Conservation (phyloP, 2,329 filamentous ascomycete genomes). For the Fusarium liriodendri region DNA sequence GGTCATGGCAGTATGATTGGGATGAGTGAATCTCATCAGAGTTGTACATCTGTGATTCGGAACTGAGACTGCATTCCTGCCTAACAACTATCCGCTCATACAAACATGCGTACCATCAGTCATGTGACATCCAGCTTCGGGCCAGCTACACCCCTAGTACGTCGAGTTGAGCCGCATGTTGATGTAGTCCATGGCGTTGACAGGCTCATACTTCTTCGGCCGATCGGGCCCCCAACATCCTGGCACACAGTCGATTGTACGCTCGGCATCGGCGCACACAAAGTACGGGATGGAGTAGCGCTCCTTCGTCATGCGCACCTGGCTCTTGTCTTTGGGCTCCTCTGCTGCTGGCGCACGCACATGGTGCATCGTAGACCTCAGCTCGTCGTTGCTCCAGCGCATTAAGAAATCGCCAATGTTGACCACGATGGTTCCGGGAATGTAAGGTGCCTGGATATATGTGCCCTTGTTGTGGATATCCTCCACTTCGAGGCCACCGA, state of each 20-base stretch:
- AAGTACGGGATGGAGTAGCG: constrained; percentile 56
- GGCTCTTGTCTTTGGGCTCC: constrained; percentile 22
- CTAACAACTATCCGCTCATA: neutral
- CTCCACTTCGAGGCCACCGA: constrained; percentile 60
- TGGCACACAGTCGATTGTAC: constrained; percentile 41
- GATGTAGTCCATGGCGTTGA: constrained; percentile 44
- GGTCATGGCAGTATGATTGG: neutral
- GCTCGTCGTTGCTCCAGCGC: constrained; percentile 52
- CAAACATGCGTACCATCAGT: neutral
- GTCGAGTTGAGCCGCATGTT: constrained; percentile 42
- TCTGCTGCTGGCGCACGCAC: constrained; percentile 55
- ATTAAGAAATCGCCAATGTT: constrained; percentile 54
- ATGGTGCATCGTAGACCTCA: constrained; percentile 51
- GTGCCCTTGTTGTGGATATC: constrained; percentile 47
- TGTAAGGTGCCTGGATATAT: constrained; percentile 48
- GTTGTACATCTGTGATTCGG: neutral
- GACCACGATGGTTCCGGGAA: constrained; percentile 51
- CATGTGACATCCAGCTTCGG: neutral
- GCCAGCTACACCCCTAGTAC: constrained; percentile 9
- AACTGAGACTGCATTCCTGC: neutral
- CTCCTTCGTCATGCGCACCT: constrained; percentile 56
- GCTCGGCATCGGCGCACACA: constrained; percentile 58
- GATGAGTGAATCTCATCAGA: neutral
- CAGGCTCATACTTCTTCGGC: constrained; percentile 61
- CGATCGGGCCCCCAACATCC: constrained; percentile 38